Evolutionary conservation across 2,329 filamentous ascomycete genomes (phyloP), one percentile per base, ranked within the genome.

Genomic region (Alternaria hordeiaustralica): DNA sequence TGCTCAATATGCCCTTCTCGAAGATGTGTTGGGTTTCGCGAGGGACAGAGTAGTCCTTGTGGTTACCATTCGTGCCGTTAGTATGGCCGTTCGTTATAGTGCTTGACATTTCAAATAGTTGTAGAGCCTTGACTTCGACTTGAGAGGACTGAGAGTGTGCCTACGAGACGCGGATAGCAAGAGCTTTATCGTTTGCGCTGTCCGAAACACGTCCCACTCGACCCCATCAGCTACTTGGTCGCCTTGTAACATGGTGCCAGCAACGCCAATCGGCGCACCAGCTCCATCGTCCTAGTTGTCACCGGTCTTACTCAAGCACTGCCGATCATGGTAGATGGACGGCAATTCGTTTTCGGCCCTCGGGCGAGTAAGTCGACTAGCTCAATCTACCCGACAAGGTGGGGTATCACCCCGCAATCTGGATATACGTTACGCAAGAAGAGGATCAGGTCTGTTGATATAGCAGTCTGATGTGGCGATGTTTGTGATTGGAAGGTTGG

Each of bases 1-100:
- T 85, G 4, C 77, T 71, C 12, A 85, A 58, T 23, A 85, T 81
- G 11, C 83, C 83, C n/a, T 82, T 64, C 6, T 75, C 56, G 41
- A 76, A 68, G 2, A 80, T 33, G 11, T 62, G 55, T 46, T 69
- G 60, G 2, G 78, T 67, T 50, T 74, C 71, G 9, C 57, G n/a
- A 2, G 76, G 75, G 10, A 79, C 66, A 0, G 75, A 78, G 55
- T 79, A 79, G 1, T 41, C 41, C 6, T 36, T 51, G 30, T 26
- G 26, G n/a, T 61, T 66, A 20, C 55, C 60, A 60, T 67, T 66
- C 9, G 28, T 33, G 18, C 58, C 45, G 18, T 55, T 64, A 4
- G 33, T 44, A 10, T 64, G 33, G 11, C 53, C 58, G 28, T 61
- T 53, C 30, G 49, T 41, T 13, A 21, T 21, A 21, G 33, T 53